Percentiles rank a stretch among this genome's conserved stretches.
Evolutionary conservation across 2,329 filamentous ascomycete genomes (phyloP).

Genomic region (Sclerotinia sclerotiorum): DNA sequence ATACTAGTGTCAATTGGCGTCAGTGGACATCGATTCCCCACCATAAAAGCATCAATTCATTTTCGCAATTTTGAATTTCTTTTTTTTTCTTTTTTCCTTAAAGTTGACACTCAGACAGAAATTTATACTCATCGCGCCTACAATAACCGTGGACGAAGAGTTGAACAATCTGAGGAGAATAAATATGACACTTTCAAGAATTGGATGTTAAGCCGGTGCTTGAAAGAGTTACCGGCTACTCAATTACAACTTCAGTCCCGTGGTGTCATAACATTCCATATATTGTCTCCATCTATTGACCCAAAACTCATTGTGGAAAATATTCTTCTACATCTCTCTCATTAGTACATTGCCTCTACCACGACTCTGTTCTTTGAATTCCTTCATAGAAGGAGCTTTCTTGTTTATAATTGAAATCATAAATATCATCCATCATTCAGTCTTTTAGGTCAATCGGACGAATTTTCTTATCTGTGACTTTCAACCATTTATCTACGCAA

Average conservation of each 20-base stretch:
- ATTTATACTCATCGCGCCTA: conserved; percentile 59
- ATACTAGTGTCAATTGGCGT: not conserved
- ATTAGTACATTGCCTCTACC: not conserved
- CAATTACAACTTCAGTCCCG: conserved; percentile 38
- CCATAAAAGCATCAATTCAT: conserved; percentile 16
- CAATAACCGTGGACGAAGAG: conserved; percentile 51
- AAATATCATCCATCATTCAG: conserved; percentile 4
- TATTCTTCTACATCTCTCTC: conserved; percentile 31
- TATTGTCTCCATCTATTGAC: not conserved
- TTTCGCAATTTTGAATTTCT: conserved; percentile 27
- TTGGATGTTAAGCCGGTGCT: conserved; percentile 39
- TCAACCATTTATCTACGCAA: not conserved
- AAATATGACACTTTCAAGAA: conserved; percentile 43
- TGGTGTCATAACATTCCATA: conserved; percentile 38
- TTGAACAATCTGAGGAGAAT: conserved; percentile 55
- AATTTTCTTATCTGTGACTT: conserved; percentile 3
- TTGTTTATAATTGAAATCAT: conserved; percentile 4
- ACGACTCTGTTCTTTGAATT: not conserved
- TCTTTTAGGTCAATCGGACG: not conserved
- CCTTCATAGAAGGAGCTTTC: not conserved
- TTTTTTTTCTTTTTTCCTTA: conserved; percentile 46
- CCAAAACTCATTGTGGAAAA: conserved; percentile 24
- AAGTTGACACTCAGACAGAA: conserved; percentile 55
- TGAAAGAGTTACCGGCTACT: conserved; percentile 32
- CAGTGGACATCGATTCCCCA: not conserved